These are phyloP conservation scores for Trametes cinnabarina DNA, from an alignment of 768 basidiomycete species.

Conservation along the genomic window DNA sequence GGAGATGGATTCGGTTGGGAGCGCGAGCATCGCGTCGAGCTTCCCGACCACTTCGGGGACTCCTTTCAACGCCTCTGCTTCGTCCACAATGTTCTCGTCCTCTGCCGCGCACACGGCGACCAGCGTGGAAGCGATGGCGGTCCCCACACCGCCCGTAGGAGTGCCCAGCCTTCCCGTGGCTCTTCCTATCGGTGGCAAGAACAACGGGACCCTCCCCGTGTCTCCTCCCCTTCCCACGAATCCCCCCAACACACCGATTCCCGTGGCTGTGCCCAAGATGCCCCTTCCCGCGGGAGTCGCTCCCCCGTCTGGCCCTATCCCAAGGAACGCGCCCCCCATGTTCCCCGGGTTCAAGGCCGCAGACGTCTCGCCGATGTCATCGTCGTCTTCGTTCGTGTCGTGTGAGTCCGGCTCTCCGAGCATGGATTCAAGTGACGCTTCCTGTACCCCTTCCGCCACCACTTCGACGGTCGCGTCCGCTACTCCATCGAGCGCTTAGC, in stretches of 20 bases:
- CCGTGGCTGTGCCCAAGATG: background rate
- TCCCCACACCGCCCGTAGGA: background rate
- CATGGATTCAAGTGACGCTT: background rate
- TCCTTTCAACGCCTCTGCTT: background rate
- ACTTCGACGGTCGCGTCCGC: background rate
- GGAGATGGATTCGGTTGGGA: background rate
- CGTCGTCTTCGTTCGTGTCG: background rate
- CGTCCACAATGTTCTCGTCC: background rate
- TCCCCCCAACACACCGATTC: slow-evolving; percentile 23
- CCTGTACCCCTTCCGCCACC: background rate
- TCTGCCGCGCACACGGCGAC: background rate
- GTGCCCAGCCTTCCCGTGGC: background rate
- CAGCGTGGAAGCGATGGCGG: background rate
- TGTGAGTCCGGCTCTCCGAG: background rate
- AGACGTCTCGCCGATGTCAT: background rate
- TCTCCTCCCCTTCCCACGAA: slow-evolving; percentile 20
- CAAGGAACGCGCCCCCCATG: slow-evolving; percentile 7
- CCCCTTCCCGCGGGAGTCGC: background rate
- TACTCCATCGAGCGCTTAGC: background rate
- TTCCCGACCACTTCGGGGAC: background rate
- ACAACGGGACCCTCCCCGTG: background rate
- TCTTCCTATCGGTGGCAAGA: background rate
- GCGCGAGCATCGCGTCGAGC: background rate
- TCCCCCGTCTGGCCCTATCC: background rate
- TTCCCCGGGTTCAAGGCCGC: slow-evolving; percentile 3